Conservation (phyloP, 208 protist genomes). For the Leishmania guyanensis region DNA sequence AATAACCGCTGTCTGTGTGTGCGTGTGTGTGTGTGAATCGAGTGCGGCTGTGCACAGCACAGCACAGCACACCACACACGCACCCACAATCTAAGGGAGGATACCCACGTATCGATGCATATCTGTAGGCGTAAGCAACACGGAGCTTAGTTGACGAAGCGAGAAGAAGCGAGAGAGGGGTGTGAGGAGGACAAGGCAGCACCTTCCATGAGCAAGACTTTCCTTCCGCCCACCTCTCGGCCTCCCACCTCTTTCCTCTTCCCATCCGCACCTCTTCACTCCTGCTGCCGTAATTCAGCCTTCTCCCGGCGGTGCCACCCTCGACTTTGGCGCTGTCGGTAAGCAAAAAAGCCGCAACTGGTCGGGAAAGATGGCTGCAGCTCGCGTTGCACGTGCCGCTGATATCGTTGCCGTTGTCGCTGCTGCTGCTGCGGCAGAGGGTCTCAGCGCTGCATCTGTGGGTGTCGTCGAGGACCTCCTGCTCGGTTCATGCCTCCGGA, state of each 20-base stretch:
- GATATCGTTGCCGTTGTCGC: background rate
- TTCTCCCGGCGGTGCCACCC: background rate
- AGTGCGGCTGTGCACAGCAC: no score
- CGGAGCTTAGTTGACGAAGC: background rate
- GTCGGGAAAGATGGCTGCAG: slow-evolving; percentile 11
- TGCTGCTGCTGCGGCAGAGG: no score
- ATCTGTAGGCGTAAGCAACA: background rate
- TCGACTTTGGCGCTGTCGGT: background rate
- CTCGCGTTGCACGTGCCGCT: slow-evolving; percentile 3
- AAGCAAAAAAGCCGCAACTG: slow-evolving; percentile 25
- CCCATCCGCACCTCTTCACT: background rate
- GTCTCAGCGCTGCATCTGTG: background rate
- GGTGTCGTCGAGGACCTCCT: background rate
- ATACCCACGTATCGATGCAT: background rate
- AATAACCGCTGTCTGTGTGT: background rate
- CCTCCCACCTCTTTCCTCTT: background rate
- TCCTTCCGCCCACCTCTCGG: background rate
- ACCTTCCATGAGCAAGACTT: background rate
- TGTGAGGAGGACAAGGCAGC: background rate
- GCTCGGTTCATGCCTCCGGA: background rate
- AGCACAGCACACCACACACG: background rate
- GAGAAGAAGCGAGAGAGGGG: no score
- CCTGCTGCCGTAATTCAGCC: background rate
- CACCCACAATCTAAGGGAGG: background rate
- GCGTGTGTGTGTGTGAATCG: no score